phyloP scores from a whole-genome alignment of 2,329 filamentous ascomycete genomes.

The Thielaviopsis punctulata region DNA sequence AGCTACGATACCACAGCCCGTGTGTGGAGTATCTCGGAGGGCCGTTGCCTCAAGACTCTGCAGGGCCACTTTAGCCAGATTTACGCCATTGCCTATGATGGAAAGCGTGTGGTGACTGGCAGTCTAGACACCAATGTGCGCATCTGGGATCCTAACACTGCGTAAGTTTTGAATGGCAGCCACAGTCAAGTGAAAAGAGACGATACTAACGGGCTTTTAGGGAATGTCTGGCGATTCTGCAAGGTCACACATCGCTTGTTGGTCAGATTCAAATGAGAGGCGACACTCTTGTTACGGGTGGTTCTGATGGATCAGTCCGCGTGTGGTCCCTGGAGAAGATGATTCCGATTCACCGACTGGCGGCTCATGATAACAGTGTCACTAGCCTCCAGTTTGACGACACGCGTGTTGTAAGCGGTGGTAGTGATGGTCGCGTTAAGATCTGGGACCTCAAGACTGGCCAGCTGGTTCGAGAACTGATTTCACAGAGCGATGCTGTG shows the following conservation, averaged over 20 bases:
- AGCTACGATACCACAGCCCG: slow-evolving; percentile 95
- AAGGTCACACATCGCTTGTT: slow-evolving; percentile 92
- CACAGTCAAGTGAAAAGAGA: not conserved
- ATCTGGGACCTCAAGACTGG: slow-evolving; percentile 95
- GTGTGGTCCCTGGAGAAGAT: slow-evolving; percentile 91
- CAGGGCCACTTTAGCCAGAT: slow-evolving; percentile 97
- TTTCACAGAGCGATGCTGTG: slow-evolving; percentile 80
- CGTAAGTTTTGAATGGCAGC: slow-evolving; percentile 34
- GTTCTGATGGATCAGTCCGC: slow-evolving; percentile 86
- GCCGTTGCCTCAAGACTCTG: slow-evolving; percentile 75
- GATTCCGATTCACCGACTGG: slow-evolving; percentile 81
- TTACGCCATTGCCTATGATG: slow-evolving; percentile 95
- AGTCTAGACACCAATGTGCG: slow-evolving; percentile 92
- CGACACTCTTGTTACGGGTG: slow-evolving; percentile 87
- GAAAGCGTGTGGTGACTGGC: slow-evolving; percentile 79
- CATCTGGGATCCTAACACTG: slow-evolving; percentile 85
- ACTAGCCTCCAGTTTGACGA: slow-evolving; percentile 97
- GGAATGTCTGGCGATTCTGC: slow-evolving; percentile 75
- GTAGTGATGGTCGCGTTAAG: slow-evolving; percentile 93
- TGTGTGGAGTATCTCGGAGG: slow-evolving; percentile 96
- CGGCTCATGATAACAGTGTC: slow-evolving; percentile 95
- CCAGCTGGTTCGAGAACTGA: slow-evolving; percentile 76
- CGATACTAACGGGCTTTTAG: slow-evolving; percentile 24
- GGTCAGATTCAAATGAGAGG: slow-evolving; percentile 92
- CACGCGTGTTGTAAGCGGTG: slow-evolving; percentile 83